Evolutionary conservation across 257 asterid genomes (phyloP).

Genomic region (Nicotiana tomentosiformis): DNA sequence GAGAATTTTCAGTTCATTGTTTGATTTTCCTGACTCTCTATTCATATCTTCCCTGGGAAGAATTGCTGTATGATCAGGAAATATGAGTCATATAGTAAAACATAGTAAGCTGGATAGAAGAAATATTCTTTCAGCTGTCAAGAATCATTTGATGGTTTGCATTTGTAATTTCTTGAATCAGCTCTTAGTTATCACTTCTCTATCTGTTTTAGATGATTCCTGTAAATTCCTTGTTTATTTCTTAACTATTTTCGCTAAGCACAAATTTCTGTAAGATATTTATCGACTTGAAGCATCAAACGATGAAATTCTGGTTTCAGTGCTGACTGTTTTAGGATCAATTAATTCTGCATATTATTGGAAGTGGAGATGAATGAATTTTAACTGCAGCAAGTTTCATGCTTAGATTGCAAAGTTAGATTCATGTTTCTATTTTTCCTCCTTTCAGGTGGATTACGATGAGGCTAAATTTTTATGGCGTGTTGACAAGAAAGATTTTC

Average conservation of each 20-base stretch:
- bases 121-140: not conserved
- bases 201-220: not conserved
- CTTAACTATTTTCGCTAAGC: not conserved
- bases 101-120: not conserved
- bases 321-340: not conserved
- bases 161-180: not conserved
- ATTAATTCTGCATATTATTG: not conserved
- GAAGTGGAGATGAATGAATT: not conserved
- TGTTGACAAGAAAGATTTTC: conserved; percentile 91
- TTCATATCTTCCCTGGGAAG: not conserved
- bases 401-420: conserved; percentile 17
- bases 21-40: not conserved
- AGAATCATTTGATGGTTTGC: conserved; percentile 2
- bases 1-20: not conserved
- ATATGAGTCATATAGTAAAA: not conserved
- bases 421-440: conserved; percentile 11
- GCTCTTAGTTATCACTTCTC: not conserved
- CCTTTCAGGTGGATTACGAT: conserved; percentile 88
- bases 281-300: not conserved
- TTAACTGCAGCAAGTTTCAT: not conserved
- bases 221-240: not conserved
- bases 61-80: not conserved
- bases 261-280: not conserved
- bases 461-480: conserved; percentile 91
- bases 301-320: not conserved